Evolutionary conservation across 345 rosid species (phyloP).

Genomic region (Sapria himalayana): DNA sequence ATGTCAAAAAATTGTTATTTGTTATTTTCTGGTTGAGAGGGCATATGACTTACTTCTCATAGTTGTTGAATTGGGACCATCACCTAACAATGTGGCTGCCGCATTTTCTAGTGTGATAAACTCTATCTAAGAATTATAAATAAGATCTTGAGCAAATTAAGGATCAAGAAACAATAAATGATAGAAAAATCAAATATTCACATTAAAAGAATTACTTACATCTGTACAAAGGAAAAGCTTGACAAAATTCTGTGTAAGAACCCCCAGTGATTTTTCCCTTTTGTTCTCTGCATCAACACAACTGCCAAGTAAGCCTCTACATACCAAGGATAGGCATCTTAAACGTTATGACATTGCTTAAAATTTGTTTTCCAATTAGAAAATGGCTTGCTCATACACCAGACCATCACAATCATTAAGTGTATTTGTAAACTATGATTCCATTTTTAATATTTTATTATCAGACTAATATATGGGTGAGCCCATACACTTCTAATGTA

Average conservation of each 20-base stretch:
- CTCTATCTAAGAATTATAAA: conserved; percentile 21
- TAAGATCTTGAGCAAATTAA: conserved; percentile 2
- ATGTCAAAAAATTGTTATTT: conserved; percentile 3
- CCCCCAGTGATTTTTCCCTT: conserved; percentile 50
- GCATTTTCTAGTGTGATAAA: conserved; percentile 51
- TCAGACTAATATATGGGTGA: too few relatives aligned
- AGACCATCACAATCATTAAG: too few relatives aligned
- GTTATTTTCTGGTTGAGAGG: conserved; percentile 3
- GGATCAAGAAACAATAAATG: neutral
- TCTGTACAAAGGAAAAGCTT: conserved; percentile 69
- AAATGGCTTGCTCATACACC: too few relatives aligned
- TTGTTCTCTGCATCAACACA: conserved; percentile 20
- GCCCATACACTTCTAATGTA: too few relatives aligned
- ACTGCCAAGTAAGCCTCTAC: conserved; percentile 5
- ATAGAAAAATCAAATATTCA: neutral
- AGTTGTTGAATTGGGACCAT: conserved; percentile 24
- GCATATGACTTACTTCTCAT: conserved; percentile 34
- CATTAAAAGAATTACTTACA: conserved; percentile 20
- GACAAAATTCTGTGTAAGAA: conserved; percentile 51
- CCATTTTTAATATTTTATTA: too few relatives aligned
- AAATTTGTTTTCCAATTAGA: too few relatives aligned
- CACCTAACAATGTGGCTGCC: conserved; percentile 40
- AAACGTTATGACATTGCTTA: too few relatives aligned
- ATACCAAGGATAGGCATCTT: too few relatives aligned
- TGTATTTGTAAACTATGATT: too few relatives aligned